A percentile compares a stretch with the other conserved stretches of the same genome.
phyloP scores from a whole-genome alignment of 192 early-diverging fungal species.

The Podila minutissima region DNA sequence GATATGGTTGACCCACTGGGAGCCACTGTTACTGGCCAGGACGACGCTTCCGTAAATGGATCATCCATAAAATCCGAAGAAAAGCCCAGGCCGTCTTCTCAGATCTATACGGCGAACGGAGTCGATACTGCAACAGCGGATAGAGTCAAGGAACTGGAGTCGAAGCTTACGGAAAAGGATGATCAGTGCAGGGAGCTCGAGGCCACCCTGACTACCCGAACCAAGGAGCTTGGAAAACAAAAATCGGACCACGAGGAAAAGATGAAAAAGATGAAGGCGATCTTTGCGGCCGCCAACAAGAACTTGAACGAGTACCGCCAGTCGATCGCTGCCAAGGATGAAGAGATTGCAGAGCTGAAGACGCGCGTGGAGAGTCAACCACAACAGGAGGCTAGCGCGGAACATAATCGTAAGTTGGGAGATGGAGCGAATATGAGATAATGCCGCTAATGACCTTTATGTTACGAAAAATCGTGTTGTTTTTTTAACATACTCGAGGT shows the following conservation, averaged over 20 bases:
- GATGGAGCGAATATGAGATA: too few relatives aligned
- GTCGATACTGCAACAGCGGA: not conserved
- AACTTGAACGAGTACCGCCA: slow-evolving; percentile 64
- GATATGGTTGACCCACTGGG: slow-evolving; percentile 17
- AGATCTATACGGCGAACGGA: not conserved
- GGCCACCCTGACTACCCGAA: slow-evolving; percentile 4
- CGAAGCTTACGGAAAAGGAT: slow-evolving; percentile 10
- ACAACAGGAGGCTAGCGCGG: slow-evolving; percentile 17
- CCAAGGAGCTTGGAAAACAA: slow-evolving; percentile 39
- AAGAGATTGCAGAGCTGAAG: slow-evolving; percentile 53
- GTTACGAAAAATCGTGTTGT: too few relatives aligned
- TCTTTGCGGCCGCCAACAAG: slow-evolving; percentile 65
- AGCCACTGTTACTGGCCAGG: not conserved
- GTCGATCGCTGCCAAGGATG: slow-evolving; percentile 56
- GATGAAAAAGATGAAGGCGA: slow-evolving; percentile 67
- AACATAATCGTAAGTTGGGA: slow-evolving; percentile 35
- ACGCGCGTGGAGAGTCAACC: slow-evolving; percentile 34
- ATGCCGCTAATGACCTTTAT: too few relatives aligned
- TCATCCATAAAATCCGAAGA: not conserved
- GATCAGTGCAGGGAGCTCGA: slow-evolving; percentile 19
- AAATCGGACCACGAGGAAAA: slow-evolving; percentile 66
- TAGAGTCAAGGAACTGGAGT: not conserved
- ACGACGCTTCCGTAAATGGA: not conserved
- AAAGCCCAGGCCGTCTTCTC: not conserved
- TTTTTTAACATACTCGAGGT: not conserved